phyloP scores from a whole-genome alignment of 768 basidiomycete species.

The Hericium alpestre region DNA sequence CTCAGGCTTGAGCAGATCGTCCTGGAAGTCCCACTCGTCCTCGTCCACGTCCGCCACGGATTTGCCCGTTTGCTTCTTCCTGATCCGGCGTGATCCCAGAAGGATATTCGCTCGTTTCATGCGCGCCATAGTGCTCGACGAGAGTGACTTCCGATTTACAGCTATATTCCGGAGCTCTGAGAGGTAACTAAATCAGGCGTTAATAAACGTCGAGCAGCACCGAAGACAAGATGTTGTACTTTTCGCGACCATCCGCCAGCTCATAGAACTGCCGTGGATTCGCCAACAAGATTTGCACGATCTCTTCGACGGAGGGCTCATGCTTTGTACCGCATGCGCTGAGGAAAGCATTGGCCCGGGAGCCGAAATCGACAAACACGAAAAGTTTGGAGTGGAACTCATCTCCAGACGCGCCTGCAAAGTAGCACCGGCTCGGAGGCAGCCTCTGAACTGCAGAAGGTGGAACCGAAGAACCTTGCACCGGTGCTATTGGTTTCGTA shows the following conservation, averaged over 20 bases:
- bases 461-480: too few relatives aligned
- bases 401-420: constrained; percentile 40
- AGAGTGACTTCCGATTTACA: constrained; percentile 52
- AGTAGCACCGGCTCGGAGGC: constrained; percentile 59
- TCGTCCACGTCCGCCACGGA: constrained; percentile 41
- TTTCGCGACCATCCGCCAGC: constrained; percentile 55
- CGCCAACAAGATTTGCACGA: constrained; percentile 56
- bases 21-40: constrained; percentile 62
- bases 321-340: constrained; percentile 78
- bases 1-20: constrained; percentile 59
- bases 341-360: constrained; percentile 73
- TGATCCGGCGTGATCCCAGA: constrained; percentile 58
- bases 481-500: constrained; percentile 20
- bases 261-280: constrained; percentile 65
- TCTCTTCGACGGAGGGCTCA: constrained; percentile 79
- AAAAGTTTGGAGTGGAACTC: constrained; percentile 75
- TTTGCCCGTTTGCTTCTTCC: constrained; percentile 25
- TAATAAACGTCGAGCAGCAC: not conserved
- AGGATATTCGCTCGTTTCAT: constrained; percentile 70
- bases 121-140: constrained; percentile 37
- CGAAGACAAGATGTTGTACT: constrained; percentile 32
- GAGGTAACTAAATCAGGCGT: constrained; percentile 50
- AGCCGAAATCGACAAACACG: constrained; percentile 81
- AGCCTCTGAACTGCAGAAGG: not conserved
- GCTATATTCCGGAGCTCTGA: constrained; percentile 77